Conservation (phyloP, 148 eudicot genomes). For the Rheum nobile region DNA sequence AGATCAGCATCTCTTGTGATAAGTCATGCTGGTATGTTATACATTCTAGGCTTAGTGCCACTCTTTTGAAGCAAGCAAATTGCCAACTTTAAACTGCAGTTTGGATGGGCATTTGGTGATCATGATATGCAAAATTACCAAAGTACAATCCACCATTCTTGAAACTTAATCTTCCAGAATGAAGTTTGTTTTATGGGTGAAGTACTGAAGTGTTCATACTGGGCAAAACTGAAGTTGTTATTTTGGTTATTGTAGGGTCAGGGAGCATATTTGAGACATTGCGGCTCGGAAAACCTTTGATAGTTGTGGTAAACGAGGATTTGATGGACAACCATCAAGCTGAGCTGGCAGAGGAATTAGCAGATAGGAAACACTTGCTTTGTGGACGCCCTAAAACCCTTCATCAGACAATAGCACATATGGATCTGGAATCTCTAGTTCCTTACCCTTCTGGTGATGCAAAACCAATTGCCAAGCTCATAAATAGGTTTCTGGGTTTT, state of each 20-base stretch:
- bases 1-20: conserved; percentile 87
- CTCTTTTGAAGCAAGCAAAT: neutral
- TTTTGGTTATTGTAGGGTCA: conserved; percentile 37
- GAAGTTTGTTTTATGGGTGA: neutral
- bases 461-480: conserved; percentile 63
- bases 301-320: conserved; percentile 89
- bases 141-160: neutral
- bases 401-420: conserved; percentile 24
- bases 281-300: conserved; percentile 45
- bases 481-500: conserved; percentile 60
- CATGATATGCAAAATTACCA: neutral
- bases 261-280: conserved; percentile 93
- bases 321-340: conserved; percentile 94
- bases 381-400: conserved; percentile 71
- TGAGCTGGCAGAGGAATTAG: conserved; percentile 84
- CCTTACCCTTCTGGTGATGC: conserved; percentile 74
- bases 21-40: conserved; percentile 76
- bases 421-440: conserved; percentile 42
- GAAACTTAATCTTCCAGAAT: neutral
- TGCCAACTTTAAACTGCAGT: neutral
- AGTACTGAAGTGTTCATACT: neutral
- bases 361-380: conserved; percentile 63
- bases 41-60: neutral
- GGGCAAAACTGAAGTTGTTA: neutral
- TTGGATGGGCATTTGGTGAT: neutral